Percentiles rank a stretch among this genome's conserved stretches.
phyloP scores from a whole-genome alignment of 371 early-diverging fungal genomes.

The Homolaphlyctis polyrhiza region DNA sequence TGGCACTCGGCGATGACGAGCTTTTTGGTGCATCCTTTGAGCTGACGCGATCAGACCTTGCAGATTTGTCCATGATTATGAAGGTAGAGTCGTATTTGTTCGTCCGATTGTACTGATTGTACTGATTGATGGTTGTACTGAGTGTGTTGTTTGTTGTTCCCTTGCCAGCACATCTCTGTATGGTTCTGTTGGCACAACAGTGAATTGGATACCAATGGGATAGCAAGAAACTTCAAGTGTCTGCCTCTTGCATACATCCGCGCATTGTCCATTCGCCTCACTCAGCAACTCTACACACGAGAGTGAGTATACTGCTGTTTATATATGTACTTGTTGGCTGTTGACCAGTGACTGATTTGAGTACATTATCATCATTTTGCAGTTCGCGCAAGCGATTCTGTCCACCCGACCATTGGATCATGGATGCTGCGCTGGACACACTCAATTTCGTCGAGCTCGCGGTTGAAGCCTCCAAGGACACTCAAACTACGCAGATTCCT shows the following conservation, averaged over 20 bases:
- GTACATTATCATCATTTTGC: background rate
- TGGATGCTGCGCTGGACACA: constrained; percentile 53
- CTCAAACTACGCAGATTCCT: constrained; percentile 8
- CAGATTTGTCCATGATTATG: constrained; percentile 49
- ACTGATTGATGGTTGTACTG: too few species aligned
- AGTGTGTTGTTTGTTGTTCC: too few species aligned
- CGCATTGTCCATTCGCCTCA: constrained; percentile 50
- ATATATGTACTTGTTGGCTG: too few species aligned
- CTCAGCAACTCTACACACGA: constrained; percentile 75
- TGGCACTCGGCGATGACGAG: constrained; percentile 83
- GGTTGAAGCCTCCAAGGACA: constrained; percentile 50
- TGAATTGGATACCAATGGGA: too few species aligned
- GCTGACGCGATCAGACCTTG: constrained; percentile 42
- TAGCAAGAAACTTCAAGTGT: too few species aligned
- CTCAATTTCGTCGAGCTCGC: constrained; percentile 56
- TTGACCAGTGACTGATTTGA: too few species aligned
- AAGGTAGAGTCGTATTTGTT: constrained; percentile 36
- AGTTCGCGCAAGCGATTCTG: constrained; percentile 67
- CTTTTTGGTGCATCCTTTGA: constrained; percentile 58
- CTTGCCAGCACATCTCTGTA: background rate
- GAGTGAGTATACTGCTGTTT: constrained; percentile 52
- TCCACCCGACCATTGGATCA: constrained; percentile 69
- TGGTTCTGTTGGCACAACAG: background rate
- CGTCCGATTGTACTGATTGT: too few species aligned
- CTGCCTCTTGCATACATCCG: background rate